Evolutionary conservation across 345 rosid genomes (phyloP), one percentile per base, ranked within the genome.

Genomic region (Arabis alpina): DNA sequence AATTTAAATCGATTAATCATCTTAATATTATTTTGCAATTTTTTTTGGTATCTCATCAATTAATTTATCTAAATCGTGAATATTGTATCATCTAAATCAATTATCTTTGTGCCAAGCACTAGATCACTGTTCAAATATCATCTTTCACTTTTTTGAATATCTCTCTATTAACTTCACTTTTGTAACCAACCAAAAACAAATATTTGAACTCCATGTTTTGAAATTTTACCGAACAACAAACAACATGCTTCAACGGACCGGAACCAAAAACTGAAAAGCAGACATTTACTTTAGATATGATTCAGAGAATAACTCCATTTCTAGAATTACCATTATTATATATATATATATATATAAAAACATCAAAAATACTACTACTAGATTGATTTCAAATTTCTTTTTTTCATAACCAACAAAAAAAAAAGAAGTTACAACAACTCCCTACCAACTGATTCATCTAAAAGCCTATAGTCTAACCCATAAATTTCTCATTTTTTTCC

Each of bases 241-340:
- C 51, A 75, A 60, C 40, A 36, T 36, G 40, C 58, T 54, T 44
- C 43, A 61, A 61, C 63, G 53, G 69, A 42, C 34, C 25, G 48
- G 69, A 75, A 75, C 63, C 64, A 68, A 75, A 19, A 68, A 75
- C 78, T 61, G 78, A 61, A 75, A 75, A 74, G 69, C 44, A 67
- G 52, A 67, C 78, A 74, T 52, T 53, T 68, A 25, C 78, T 74
- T 75, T 68, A 53, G 37, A 37, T 53, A 68, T 68, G 78, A 61
- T 44, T 61, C 74, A 68, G 78, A 75, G 78, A 75, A 68, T 75
- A 37, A 75, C 69, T 68, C 74, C 64, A 68, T 75, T 68, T 68
- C 44, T 68, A 75, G 69, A 75, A 68, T 75, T 19, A 19, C 23
- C 23, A 19, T 19, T 61, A 36, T 36, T 36, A 34, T 34, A 32